Evolutionary conservation across 2,329 filamentous ascomycete genomes (phyloP).

Genomic region (Madurella mycetomatis): DNA sequence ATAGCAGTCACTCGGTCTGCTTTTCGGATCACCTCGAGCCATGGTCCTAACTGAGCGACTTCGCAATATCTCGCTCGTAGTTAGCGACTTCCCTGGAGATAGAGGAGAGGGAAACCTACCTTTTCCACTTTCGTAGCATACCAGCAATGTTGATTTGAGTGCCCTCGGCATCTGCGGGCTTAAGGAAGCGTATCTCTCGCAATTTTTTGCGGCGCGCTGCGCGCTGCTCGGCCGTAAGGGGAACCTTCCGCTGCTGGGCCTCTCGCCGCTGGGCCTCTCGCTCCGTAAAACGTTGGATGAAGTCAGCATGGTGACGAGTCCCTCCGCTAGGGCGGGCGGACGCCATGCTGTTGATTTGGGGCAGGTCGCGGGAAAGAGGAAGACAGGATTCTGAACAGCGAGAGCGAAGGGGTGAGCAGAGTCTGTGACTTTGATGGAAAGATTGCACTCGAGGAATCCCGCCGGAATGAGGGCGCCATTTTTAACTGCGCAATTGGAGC

Average conservation of each 20-base stretch:
- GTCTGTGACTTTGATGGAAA: background rate
- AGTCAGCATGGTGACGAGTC: background rate
- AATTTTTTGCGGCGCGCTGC: background rate
- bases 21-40: constrained; percentile 12
- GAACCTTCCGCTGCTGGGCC: no score
- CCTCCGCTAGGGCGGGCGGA: background rate
- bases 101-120: constrained; percentile 10
- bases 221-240: background rate
- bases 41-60: constrained; percentile 4
- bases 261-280: background rate
- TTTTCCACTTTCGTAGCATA: constrained; percentile 24
- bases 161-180: constrained; percentile 18
- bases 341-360: background rate
- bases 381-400: background rate
- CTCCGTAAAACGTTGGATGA: background rate
- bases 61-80: constrained; percentile 16
- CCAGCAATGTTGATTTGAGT: constrained; percentile 25
- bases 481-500: background rate
- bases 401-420: background rate
- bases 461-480: background rate
- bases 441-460: background rate
- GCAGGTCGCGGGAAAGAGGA: background rate
- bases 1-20: constrained; percentile 16
- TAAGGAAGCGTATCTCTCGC: constrained; percentile 13
- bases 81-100: constrained; percentile 8